phyloP scores from a whole-genome alignment of 2,329 filamentous ascomycete genomes.

The Colletotrichum gigasporum region DNA sequence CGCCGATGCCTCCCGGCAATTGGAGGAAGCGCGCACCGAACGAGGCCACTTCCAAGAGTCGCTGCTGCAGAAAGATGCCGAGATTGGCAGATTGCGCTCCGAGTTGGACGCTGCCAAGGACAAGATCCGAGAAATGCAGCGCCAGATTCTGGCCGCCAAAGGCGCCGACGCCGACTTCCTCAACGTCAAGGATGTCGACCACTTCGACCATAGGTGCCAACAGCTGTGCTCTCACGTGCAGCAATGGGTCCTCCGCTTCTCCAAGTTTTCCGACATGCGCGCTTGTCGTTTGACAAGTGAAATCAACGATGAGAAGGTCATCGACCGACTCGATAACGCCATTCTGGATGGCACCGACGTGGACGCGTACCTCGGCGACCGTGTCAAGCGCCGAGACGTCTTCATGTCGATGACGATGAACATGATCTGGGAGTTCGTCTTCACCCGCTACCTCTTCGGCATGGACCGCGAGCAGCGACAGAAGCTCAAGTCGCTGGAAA shows the following conservation, averaged over 20 bases:
- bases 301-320: conserved; percentile 90
- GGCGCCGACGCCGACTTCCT: conserved; percentile 78
- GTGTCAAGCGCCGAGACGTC: conserved; percentile 87
- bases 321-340: conserved; percentile 92
- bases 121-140: conserved; percentile 62
- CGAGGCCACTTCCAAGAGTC: conserved; percentile 72
- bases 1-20: conserved; percentile 71
- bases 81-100: conserved; percentile 80
- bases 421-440: conserved; percentile 99
- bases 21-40: conserved; percentile 73
- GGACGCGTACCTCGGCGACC: conserved; percentile 86
- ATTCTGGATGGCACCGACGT: conserved; percentile 95
- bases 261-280: conserved; percentile 94
- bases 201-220: conserved; percentile 94
- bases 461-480: conserved; percentile 98
- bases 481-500: conserved; percentile 96
- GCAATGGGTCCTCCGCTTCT: conserved; percentile 97
- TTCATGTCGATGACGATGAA: conserved; percentile 99
- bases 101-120: conserved; percentile 80
- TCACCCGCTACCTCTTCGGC: conserved; percentile 96
- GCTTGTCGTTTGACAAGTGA: conserved; percentile 85
- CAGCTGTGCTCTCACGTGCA: conserved; percentile 95
- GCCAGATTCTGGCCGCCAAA: conserved; percentile 66
- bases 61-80: conserved; percentile 83
- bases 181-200: conserved; percentile 85